Evolutionary conservation across 345 rosid species (phyloP).

Genomic region (Lepidium aucheri): DNA sequence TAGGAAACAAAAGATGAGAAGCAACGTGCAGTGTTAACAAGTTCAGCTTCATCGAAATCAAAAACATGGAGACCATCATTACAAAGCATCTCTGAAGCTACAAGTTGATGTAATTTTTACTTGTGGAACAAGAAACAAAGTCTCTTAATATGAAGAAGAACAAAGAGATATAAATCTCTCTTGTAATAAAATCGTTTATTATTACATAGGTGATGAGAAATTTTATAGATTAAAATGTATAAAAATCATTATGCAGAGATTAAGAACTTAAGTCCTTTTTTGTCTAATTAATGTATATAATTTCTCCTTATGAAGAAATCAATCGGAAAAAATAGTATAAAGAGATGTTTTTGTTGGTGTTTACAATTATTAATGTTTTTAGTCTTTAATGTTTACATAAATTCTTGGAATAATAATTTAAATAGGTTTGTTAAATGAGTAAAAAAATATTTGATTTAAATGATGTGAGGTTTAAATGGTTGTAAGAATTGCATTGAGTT

Average conservation of each 20-base stretch:
- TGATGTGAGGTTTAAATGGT: constrained; percentile 13
- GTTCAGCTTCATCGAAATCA: constrained; percentile 37
- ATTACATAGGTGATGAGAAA: background rate
- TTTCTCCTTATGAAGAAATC: background rate
- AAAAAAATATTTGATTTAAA: constrained; percentile 13
- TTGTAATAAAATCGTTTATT: constrained; percentile 3
- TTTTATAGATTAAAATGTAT: constrained; percentile 4
- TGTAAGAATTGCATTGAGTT: constrained; percentile 27
- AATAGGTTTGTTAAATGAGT: background rate
- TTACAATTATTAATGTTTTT: background rate
- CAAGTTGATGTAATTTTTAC: constrained; percentile 30
- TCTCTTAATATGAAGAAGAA: constrained; percentile 6
- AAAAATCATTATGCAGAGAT: constrained; percentile 5
- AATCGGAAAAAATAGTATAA: background rate
- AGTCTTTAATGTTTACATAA: background rate
- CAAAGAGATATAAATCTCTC: background rate
- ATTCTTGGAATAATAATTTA: background rate
- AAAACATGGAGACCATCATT: constrained; percentile 85
- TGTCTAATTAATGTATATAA: constrained; percentile 15
- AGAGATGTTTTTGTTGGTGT: constrained; percentile 6
- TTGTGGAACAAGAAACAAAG: constrained; percentile 14
- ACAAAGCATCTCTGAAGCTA: constrained; percentile 79
- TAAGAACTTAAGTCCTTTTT: constrained; percentile 4
- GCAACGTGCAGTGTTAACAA: constrained; percentile 38
- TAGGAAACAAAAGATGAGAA: constrained; percentile 48